Conservation (phyloP, 169 alveolate species). For the Plasmodium gaboni region DNA sequence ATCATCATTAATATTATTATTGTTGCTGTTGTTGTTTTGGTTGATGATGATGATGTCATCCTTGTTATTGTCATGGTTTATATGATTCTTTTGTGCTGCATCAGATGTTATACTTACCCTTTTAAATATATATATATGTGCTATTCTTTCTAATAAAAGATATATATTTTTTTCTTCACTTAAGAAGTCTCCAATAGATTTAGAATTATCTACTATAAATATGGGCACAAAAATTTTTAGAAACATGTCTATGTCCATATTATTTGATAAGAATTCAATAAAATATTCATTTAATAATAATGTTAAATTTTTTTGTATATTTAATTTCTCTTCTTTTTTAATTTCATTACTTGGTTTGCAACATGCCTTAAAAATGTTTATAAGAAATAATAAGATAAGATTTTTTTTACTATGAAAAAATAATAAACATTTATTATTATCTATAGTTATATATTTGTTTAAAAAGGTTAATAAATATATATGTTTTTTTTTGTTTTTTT, state of each 20-base stretch:
- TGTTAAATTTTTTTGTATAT: background rate
- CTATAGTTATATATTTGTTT: conserved; percentile 6
- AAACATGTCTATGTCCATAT: conserved; percentile 32
- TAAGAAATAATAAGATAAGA: conserved; percentile 24
- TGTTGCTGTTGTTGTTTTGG: too few relatives aligned
- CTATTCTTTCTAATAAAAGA: conserved; percentile 12
- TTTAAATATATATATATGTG: conserved; percentile 29
- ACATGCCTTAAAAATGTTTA: conserved; percentile 42
- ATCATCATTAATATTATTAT: too few relatives aligned
- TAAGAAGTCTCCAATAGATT: conserved; percentile 40
- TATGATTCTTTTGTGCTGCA: background rate
- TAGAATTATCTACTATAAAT: conserved; percentile 23
- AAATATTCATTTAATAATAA: conserved; percentile 28
- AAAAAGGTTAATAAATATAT: conserved; percentile 26
- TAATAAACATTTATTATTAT: background rate
- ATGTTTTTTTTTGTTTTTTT: background rate
- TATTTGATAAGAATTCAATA: conserved; percentile 12
- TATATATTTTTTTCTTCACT: conserved; percentile 24
- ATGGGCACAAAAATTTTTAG: conserved; percentile 25
- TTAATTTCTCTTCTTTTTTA: conserved; percentile 1
- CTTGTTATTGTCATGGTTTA: background rate
- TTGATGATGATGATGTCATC: too few relatives aligned
- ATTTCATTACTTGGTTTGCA: conserved; percentile 3
- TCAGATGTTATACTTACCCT: background rate
- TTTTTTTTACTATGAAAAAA: conserved; percentile 47